Percentiles rank a stretch among this genome's conserved stretches.
These are phyloP conservation scores for Crassisporium funariophilum DNA, from an alignment of 768 basidiomycete genomes.

Conservation along the genomic window DNA sequence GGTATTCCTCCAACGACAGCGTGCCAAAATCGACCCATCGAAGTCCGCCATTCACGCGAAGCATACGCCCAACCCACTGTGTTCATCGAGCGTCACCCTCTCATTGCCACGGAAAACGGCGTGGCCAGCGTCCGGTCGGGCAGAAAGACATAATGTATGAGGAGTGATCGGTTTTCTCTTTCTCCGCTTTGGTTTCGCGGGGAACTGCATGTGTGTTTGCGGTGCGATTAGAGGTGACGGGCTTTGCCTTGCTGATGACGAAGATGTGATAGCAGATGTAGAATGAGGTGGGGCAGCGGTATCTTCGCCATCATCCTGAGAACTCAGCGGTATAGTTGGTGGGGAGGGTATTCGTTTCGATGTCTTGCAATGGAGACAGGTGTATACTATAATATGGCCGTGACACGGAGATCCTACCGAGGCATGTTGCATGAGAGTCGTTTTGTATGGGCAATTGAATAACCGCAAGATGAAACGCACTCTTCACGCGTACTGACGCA, in stretches of 20 bases:
- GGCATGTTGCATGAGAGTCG: background rate
- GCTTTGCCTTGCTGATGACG: background rate
- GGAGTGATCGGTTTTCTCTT: slow-evolving; percentile 25
- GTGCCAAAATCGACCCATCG: too few relatives aligned
- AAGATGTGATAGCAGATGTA: background rate
- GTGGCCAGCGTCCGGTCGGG: slow-evolving; percentile 60
- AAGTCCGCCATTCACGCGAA: slow-evolving; percentile 14
- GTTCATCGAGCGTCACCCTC: slow-evolving; percentile 30
- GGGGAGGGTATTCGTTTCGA: slow-evolving; percentile 72
- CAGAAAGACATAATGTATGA: slow-evolving; percentile 62
- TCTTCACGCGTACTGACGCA: slow-evolving; percentile 62
- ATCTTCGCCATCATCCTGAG: background rate
- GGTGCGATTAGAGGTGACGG: background rate
- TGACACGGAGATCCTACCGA: slow-evolving; percentile 41
- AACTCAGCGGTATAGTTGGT: slow-evolving; percentile 4
- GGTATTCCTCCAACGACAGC: too few relatives aligned
- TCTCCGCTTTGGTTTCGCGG: background rate
- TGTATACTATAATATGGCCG: slow-evolving; percentile 57
- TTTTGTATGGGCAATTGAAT: background rate
- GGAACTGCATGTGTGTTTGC: background rate
- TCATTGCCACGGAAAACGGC: slow-evolving; percentile 69
- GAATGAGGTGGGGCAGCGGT: background rate
- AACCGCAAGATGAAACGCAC: slow-evolving; percentile 45
- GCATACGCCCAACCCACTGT: slow-evolving; percentile 18
- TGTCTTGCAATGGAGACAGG: slow-evolving; percentile 59